A percentile compares a stretch with the other conserved stretches of the same genome.
phyloP scores from a whole-genome alignment of 306 rosid species.

The Chamaecrista fasciculata region DNA sequence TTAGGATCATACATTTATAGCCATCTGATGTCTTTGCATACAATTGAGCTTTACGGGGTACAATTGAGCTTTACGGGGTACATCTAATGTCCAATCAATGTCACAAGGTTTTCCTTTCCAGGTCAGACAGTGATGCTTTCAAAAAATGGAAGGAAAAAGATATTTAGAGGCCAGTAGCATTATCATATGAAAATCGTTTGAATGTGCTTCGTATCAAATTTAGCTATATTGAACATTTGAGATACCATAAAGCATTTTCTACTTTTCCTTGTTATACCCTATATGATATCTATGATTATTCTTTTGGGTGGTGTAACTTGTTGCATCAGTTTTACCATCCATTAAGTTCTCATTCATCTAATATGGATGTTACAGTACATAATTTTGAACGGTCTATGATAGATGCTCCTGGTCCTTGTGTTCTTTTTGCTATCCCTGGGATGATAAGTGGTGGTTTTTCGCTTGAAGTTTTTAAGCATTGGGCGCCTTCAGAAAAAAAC shows the following conservation, averaged over 20 bases:
- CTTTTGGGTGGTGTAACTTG: constrained; percentile 2
- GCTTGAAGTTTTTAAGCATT: constrained; percentile 84
- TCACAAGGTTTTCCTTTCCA: not conserved
- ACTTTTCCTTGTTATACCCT: not conserved
- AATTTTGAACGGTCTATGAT: constrained; percentile 81
- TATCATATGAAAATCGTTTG: constrained; percentile 5
- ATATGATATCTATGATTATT: not conserved
- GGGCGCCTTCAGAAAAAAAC: constrained; percentile 87
- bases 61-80: not conserved
- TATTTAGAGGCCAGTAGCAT: constrained; percentile 8
- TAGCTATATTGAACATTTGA: not conserved
- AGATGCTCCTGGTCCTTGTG: constrained; percentile 89
- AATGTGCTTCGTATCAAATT: not conserved
- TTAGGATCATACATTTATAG: too few relatives aligned
- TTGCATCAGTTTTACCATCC: constrained; percentile 18
- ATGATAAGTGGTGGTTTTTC: constrained; percentile 92
- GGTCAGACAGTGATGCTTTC: not conserved
- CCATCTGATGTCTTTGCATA: not conserved
- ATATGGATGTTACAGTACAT: constrained; percentile 60
- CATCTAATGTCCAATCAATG: constrained; percentile 7
- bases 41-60: not conserved
- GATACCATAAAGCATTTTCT: not conserved
- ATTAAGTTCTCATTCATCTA: constrained; percentile 29
- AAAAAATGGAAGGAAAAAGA: not conserved
- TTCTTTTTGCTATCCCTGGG: constrained; percentile 98